These are phyloP conservation scores for Ceratocystis colombiana DNA, from an alignment of 2,329 filamentous ascomycete species.

Conservation along the genomic window DNA sequence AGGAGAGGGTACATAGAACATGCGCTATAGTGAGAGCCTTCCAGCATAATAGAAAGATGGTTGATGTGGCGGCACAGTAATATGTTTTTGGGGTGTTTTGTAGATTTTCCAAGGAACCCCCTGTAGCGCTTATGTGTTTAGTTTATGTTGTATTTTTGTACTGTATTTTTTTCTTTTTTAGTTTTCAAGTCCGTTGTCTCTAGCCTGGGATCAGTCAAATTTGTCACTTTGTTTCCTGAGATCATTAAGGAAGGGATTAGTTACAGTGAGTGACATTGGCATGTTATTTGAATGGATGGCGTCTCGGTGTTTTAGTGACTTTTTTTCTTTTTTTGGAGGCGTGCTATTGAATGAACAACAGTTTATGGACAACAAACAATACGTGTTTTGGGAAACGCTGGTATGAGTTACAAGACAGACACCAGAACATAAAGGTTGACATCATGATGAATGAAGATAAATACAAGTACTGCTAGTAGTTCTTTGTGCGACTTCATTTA, in stretches of 20 bases:
- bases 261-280: not conserved
- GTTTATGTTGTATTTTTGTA: not conserved
- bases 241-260: not conserved
- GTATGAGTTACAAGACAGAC: not conserved
- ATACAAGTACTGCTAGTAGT: too few species aligned
- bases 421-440: not conserved
- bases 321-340: not conserved
- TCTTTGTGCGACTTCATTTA: not conserved
- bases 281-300: slow-evolving; percentile 4
- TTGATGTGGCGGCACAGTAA: slow-evolving; percentile 9
- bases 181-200: not conserved
- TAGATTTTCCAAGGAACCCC: not conserved
- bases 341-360: not conserved
- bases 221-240: slow-evolving; percentile 8
- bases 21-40: not conserved
- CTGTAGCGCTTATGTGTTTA: not conserved
- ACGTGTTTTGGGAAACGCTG: not conserved
- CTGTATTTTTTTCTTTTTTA: not conserved
- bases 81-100: slow-evolving; percentile 12
- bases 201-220: not conserved
- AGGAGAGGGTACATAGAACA: not conserved
- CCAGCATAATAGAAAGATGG: not conserved
- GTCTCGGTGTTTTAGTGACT: not conserved
- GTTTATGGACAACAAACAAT: not conserved
- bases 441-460: not conserved